phyloP scores from a whole-genome alignment of 306 rosid species.

The Quercus aquifolioides region DNA sequence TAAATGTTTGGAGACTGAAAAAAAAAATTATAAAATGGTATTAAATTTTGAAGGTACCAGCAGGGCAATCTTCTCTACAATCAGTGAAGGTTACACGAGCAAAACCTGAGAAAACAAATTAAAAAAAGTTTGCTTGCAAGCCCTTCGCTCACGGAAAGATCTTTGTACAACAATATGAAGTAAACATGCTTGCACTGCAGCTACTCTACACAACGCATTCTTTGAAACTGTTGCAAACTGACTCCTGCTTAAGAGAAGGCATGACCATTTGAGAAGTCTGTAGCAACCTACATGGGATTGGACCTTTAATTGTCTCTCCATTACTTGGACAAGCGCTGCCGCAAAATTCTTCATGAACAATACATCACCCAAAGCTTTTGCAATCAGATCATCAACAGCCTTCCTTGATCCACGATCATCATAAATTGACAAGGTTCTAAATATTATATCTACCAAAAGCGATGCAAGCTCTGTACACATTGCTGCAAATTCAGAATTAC shows the following conservation, averaged over 20 bases:
- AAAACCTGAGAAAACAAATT: constrained; percentile 75
- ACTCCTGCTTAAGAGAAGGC: constrained; percentile 66
- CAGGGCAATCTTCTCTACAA: background rate
- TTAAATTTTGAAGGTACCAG: background rate
- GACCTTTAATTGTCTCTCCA: constrained; percentile 75
- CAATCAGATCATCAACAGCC: constrained; percentile 76
- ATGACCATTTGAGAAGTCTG: constrained; percentile 86
- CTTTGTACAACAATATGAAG: constrained; percentile 49
- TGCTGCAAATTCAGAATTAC: constrained; percentile 51
- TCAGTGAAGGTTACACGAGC: background rate
- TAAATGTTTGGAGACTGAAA: constrained; percentile 62
- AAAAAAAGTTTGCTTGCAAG: constrained; percentile 65
- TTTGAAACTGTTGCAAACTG: constrained; percentile 65
- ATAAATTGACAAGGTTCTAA: constrained; percentile 61
- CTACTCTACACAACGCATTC: constrained; percentile 83
- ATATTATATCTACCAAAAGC: constrained; percentile 56
- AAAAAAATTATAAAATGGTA: constrained; percentile 7
- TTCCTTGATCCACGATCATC: constrained; percentile 83
- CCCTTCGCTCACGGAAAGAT: constrained; percentile 58
- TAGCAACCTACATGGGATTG: constrained; percentile 71
- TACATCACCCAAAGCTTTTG: constrained; percentile 48
- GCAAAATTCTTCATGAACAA: constrained; percentile 92
- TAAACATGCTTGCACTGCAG: constrained; percentile 65
- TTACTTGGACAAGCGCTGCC: constrained; percentile 74
- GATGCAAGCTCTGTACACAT: constrained; percentile 54